Evolutionary conservation across 2,329 filamentous ascomycete species (phyloP), one percentile per base, ranked within the genome.

Genomic region (Trichoderma lentiforme): DNA sequence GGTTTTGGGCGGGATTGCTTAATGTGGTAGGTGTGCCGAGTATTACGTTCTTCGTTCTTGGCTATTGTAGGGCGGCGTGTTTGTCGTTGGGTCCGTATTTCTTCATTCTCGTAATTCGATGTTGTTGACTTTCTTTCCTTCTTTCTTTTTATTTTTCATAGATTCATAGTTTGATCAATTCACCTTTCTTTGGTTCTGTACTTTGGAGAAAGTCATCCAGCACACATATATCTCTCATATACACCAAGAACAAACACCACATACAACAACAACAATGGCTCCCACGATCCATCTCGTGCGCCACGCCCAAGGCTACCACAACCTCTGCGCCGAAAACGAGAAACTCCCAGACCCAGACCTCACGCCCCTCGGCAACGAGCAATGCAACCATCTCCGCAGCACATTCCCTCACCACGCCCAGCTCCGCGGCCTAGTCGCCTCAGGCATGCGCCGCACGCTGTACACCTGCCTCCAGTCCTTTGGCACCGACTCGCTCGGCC

Each of bases 281-380:
- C 84, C 86, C 30, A 88, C 85, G 57, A 83, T 93, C 75, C 89
- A 92, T 80, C 85, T 92, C 75, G 88, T 94, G 77, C 91, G 92
- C 81, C 92, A 94, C 80, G 92, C 91, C 14, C 86, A 93, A 83
- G 94, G 93, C 82, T 89, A 88, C 79, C 95, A 97, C 86, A 97
- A 97, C 81, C 87, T 96, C 78, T 85, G 78, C 74, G 77, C 84
- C 30, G 91, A 87, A 74, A 93, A 95, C 82, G 91, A 95, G 79
- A 78, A 83, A 73, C 84, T 97, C 53, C 90, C 80, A n/a, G 95
- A 98, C 78, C 94, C 95, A 1, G 84, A 89, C 72, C 87, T 97
- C 69, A 97, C 95, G 1, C 84, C 88, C 0, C 85, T 91, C n/a
- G 95, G 95, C 76, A 86, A 91, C 79, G 78, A 89, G 73, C 94